Evolutionary conservation across 441 rosid species (phyloP).

Genomic region (Pelargonium citronellum): DNA sequence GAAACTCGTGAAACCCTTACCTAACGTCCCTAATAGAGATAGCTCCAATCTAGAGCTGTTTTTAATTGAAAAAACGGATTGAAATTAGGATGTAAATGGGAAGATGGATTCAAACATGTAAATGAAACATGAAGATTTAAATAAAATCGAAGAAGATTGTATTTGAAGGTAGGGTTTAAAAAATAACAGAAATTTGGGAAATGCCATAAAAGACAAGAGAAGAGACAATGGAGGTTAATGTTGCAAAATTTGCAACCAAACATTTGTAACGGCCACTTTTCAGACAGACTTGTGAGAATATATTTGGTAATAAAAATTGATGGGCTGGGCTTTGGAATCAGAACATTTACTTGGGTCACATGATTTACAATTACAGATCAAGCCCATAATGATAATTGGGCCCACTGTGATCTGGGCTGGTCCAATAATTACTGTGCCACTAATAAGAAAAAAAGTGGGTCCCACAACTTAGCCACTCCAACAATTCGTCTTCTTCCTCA

Average conservation of each 20-base stretch:
- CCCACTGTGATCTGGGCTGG: no score
- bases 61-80: no score
- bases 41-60: not conserved
- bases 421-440: no score
- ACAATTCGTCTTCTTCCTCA: no score
- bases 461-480: no score
- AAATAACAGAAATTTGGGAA: not conserved
- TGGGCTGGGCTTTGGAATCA: not conserved
- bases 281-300: not conserved
- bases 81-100: not conserved
- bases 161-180: not conserved
- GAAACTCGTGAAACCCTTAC: not conserved
- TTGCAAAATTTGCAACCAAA: not conserved
- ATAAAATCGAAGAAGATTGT: not conserved
- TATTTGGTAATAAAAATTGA: not conserved
- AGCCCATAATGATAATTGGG: not conserved
- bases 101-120: not conserved
- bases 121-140: no score
- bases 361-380: not conserved
- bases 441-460: no score
- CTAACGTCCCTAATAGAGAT: not conserved
- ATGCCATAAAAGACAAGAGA: not conserved
- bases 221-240: not conserved
- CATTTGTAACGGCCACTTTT: constrained; percentile 1
- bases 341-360: not conserved